These are phyloP conservation scores for Turnera subulata DNA, from an alignment of 345 rosid species.

Conservation along the genomic window DNA sequence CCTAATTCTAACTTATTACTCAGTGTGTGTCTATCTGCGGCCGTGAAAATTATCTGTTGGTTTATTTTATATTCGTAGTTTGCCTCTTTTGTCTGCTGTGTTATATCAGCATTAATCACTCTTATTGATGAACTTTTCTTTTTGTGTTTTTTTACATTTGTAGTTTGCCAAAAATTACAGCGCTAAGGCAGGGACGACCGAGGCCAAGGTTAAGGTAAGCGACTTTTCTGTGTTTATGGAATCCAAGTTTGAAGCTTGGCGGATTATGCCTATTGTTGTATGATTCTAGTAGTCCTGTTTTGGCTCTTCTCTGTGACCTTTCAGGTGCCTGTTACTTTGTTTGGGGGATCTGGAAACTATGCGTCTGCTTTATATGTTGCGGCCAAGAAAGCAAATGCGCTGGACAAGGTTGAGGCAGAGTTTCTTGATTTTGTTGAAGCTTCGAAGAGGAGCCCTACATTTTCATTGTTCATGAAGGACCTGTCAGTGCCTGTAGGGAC, in stretches of 20 bases:
- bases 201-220: conserved; percentile 64
- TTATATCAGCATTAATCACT: too few relatives aligned
- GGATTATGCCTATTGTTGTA: too few relatives aligned
- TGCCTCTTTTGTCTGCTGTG: too few relatives aligned
- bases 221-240: background rate
- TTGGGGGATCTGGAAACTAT: conserved; percentile 84
- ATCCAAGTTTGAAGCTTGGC: too few relatives aligned
- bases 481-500: conserved; percentile 60
- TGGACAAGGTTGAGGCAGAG: conserved; percentile 78
- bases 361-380: conserved; percentile 76
- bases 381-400: conserved; percentile 54
- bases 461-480: conserved; percentile 71
- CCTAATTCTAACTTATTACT: too few relatives aligned
- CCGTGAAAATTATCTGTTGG: too few relatives aligned
- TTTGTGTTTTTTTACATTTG: conserved; percentile 15
- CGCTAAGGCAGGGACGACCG: conserved; percentile 39
- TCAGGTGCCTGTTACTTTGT: conserved; percentile 73
- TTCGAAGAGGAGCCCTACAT: conserved; percentile 49
- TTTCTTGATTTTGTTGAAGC: conserved; percentile 63
- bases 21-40: too few relatives aligned
- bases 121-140: background rate
- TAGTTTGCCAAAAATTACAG: conserved; percentile 58
- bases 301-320: conserved; percentile 6
- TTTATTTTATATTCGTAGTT: too few relatives aligned
- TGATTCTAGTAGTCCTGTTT: conserved; percentile 5